A percentile compares a stretch with the other conserved stretches of the same genome.
phyloP scores from a whole-genome alignment of 1,284 basidiomycete species.

The Fomitopsis betulina region DNA sequence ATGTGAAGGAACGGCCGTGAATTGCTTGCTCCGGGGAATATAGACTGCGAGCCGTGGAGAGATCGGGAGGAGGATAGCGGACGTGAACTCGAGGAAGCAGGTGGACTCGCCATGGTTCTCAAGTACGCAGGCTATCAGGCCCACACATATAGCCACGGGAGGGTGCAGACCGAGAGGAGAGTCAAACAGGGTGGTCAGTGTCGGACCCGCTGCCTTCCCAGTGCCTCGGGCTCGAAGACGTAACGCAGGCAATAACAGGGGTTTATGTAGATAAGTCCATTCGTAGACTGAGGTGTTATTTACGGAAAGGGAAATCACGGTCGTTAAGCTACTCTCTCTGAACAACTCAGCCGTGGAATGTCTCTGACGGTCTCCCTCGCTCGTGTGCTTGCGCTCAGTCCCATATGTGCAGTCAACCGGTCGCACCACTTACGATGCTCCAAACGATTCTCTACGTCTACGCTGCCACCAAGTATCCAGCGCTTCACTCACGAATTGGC shows the following conservation, averaged over 20 bases:
- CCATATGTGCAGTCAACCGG: not conserved
- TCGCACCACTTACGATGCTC: not conserved
- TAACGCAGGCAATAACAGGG: not conserved
- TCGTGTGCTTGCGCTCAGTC: not conserved
- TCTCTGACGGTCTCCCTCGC: not conserved
- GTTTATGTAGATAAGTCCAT: not conserved
- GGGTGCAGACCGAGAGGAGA: not conserved
- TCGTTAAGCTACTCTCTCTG: not conserved
- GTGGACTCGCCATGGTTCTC: slow-evolving; percentile 4
- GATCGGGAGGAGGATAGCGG: slow-evolving; percentile 21
- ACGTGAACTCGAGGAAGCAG: slow-evolving; percentile 5
- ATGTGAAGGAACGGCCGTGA: slow-evolving; percentile 75
- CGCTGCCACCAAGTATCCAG: slow-evolving; percentile 23
- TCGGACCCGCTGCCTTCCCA: not conserved
- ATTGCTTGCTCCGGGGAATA: slow-evolving; percentile 43
- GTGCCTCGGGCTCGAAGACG: slow-evolving; percentile 4
- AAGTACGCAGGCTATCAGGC: not conserved
- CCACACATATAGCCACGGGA: not conserved
- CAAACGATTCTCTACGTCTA: slow-evolving; percentile 12
- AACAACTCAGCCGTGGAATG: not conserved
- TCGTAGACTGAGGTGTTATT: not conserved
- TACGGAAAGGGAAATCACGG: not conserved
- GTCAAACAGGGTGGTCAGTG: not conserved
- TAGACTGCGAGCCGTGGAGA: slow-evolving; percentile 36
- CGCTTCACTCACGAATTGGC: slow-evolving; percentile 24